Percentiles rank a stretch among this genome's conserved stretches.
Conservation (phyloP, 1,284 basidiomycete species). For the Marasmius tenuissimus region DNA sequence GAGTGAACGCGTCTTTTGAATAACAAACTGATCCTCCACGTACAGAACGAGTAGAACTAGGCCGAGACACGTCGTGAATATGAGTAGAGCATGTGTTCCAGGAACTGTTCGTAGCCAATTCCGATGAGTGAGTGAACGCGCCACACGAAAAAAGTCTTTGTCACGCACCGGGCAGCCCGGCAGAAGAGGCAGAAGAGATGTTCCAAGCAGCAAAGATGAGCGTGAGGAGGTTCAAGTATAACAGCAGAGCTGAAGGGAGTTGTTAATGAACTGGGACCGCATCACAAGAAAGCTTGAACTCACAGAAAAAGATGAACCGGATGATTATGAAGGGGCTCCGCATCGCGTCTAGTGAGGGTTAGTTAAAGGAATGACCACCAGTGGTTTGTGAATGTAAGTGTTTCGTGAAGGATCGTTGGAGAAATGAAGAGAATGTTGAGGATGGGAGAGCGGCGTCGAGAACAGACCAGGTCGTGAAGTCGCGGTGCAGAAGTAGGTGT, state of each 20-base stretch:
- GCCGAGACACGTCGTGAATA: constrained; percentile 47
- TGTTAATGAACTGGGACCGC: constrained; percentile 3
- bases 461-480: background rate
- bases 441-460: background rate
- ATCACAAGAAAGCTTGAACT: constrained; percentile 20
- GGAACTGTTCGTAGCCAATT: constrained; percentile 32
- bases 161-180: constrained; percentile 36
- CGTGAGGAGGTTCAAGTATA: constrained; percentile 49
- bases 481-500: background rate
- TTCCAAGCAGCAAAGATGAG: constrained; percentile 63
- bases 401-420: background rate
- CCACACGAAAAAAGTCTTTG: background rate
- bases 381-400: background rate
- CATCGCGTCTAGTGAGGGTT: constrained; percentile 21
- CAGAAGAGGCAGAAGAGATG: constrained; percentile 36
- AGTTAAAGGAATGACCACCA: background rate
- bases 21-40: constrained; percentile 23
- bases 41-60: constrained; percentile 48
- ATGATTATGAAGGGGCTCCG: constrained; percentile 48
- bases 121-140: background rate
- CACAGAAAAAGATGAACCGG: constrained; percentile 59
- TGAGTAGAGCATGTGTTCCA: constrained; percentile 48
- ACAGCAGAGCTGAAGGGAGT: constrained; percentile 43
- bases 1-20: background rate
- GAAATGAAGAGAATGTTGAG: background rate